These are phyloP conservation scores for Microbotryum intermedium DNA, from an alignment of 1,284 basidiomycete genomes.

Conservation along the genomic window DNA sequence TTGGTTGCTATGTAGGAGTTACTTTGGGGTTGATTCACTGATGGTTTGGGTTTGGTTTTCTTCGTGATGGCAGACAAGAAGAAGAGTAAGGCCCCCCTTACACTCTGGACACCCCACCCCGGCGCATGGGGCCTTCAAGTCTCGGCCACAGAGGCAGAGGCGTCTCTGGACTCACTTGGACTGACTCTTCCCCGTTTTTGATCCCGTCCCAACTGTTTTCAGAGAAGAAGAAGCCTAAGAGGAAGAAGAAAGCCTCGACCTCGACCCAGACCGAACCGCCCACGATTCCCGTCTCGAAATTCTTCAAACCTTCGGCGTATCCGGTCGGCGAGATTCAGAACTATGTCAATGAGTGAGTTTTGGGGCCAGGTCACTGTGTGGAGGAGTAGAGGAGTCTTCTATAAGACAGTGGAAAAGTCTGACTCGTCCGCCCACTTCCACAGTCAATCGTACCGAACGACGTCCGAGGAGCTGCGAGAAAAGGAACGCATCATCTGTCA, in stretches of 20 bases:
- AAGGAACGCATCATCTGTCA: conserved; percentile 51
- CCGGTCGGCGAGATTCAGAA: conserved; percentile 87
- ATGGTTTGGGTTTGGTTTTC: background rate
- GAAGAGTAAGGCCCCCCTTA: conserved; percentile 17
- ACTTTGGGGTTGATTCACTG: background rate
- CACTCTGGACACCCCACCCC: background rate
- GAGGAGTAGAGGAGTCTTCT: background rate
- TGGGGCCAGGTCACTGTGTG: too few relatives aligned
- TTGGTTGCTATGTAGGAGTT: background rate
- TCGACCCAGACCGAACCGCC: conserved; percentile 80
- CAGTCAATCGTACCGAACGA: conserved; percentile 77
- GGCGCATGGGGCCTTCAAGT: background rate
- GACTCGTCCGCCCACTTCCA: background rate
- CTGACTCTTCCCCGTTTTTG: background rate
- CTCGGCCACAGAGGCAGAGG: background rate
- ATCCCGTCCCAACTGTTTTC: background rate
- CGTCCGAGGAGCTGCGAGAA: conserved; percentile 83
- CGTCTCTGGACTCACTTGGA: background rate
- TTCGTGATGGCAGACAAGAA: conserved; percentile 25
- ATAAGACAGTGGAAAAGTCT: background rate
- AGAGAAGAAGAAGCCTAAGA: conserved; percentile 76
- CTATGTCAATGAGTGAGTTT: conserved; percentile 70
- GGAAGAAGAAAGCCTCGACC: conserved; percentile 42
- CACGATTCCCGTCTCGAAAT: conserved; percentile 77
- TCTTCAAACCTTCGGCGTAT: conserved; percentile 77